Evolutionary conservation across 2,329 filamentous ascomycete genomes (phyloP), one percentile per base, ranked within the genome.

Genomic region (Fusarium bactridioides): DNA sequence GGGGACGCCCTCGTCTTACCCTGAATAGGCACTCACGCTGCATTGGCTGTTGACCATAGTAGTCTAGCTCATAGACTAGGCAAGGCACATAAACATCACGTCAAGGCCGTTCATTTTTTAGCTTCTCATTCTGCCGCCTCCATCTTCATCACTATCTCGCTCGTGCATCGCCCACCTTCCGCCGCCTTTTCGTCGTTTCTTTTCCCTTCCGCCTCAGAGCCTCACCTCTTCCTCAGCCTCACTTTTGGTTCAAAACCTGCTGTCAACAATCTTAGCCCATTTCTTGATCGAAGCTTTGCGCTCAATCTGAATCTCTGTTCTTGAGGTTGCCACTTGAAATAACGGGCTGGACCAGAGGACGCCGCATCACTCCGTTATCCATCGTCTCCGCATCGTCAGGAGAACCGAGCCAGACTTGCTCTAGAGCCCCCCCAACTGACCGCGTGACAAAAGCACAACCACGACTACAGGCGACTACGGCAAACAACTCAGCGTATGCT

Each of bases 51-150:
- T 38, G 40, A 68, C 64, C 10, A 63, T 51, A 55, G 51, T 37
- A 53, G 51, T 27, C 38, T 70, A 70, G 62, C 54, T 63, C 51
- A 31, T 38, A 41, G 33, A 57, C 67, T 70, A 70, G 51, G 53
- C 45, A 67, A 71, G 68, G 68, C 68, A 71, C 68, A 48, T 70
- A 56, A 56, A 55, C 57, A 68, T 64, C 67, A 69, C 44, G 57
- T 69, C 64, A 53, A 64, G 44, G 56, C 33, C 38, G 29, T 64
- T 68, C 48, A 51, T 44, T 63, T 51, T 63, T 58, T 62, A 67
- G 65, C 48, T 50, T 62, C 48, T 41, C 29, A 27, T 60, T 51
- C 43, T 50, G 31, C 31, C 31, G 61, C 45, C 41, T 50, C 64
- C 41, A 41, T 62, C 35, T 50, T 45, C 45, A 72, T 69, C 43